These are phyloP conservation scores for Syncephalastrum racemosum DNA, from an alignment of 371 early-diverging fungal genomes.

Conservation along the genomic window DNA sequence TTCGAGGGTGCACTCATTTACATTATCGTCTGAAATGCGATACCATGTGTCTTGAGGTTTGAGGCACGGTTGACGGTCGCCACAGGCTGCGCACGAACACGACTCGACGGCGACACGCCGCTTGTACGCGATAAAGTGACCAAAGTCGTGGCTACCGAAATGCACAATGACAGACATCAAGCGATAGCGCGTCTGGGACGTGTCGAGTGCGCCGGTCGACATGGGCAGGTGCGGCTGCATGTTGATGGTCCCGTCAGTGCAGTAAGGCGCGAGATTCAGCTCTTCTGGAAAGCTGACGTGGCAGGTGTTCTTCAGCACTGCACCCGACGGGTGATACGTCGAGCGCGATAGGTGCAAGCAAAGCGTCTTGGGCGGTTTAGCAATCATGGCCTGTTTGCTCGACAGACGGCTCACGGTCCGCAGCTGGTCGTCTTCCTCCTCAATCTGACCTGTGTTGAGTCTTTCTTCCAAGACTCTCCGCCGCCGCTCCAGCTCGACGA, in stretches of 20 bases:
- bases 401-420: conserved; percentile 30
- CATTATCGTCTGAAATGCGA: conserved; percentile 84
- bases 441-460: conserved; percentile 6
- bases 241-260: conserved; percentile 52
- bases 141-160: conserved; percentile 81
- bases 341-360: conserved; percentile 77
- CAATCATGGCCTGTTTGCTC: conserved; percentile 63
- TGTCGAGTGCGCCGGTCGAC: conserved; percentile 28
- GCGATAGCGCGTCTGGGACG: conserved; percentile 47
- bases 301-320: conserved; percentile 65
- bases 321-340: conserved; percentile 61
- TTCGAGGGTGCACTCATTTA: conserved; percentile 65
- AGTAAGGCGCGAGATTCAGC: conserved; percentile 64
- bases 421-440: conserved; percentile 11
- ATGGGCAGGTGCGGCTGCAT: conserved; percentile 57
- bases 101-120: conserved; percentile 45
- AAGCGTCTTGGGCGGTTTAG: conserved; percentile 57
- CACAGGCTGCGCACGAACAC: conserved; percentile 35
- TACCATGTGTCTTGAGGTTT: conserved; percentile 49
- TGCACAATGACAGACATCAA: conserved; percentile 87
- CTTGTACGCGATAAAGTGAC: conserved; percentile 92
- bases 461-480: conserved; percentile 13
- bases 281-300: conserved; percentile 57
- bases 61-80: conserved; percentile 7
- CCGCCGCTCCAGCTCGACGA: conserved; percentile 29